Evolutionary conservation across 768 basidiomycete species (phyloP).

Genomic region (Tricholoma matsutake): DNA sequence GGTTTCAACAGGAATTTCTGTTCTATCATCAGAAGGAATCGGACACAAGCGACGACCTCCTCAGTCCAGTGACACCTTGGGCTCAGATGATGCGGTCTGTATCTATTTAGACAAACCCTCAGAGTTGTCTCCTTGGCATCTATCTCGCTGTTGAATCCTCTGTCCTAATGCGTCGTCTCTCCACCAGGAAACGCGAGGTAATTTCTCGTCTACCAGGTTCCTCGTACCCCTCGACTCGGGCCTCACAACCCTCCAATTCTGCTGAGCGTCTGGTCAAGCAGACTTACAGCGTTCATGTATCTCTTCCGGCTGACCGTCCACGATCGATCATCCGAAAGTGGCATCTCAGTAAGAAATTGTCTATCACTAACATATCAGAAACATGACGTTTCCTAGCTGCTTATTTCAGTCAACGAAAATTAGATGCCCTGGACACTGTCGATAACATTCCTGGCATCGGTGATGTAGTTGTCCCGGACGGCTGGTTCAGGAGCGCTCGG

Average conservation of each 20-base stretch:
- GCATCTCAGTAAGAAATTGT: conserved; percentile 67
- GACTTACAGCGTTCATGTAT: conserved; percentile 79
- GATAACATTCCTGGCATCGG: conserved; percentile 67
- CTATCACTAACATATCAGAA: conserved; percentile 11
- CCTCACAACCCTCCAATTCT: conserved; percentile 40
- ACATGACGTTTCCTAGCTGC: conserved; percentile 53
- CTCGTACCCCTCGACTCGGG: conserved; percentile 21
- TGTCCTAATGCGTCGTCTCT: not conserved
- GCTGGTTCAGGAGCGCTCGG: conserved; percentile 77
- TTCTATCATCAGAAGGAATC: conserved; percentile 83
- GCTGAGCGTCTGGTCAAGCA: conserved; percentile 76
- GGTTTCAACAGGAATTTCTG: conserved; percentile 61
- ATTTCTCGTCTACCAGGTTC: conserved; percentile 13
- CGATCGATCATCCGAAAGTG: conserved; percentile 64
- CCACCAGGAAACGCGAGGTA: conserved; percentile 15
- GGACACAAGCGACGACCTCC: conserved; percentile 50
- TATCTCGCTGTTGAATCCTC: not conserved
- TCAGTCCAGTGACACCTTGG: conserved; percentile 67
- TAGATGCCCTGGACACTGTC: conserved; percentile 69
- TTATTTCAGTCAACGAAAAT: conserved; percentile 77
- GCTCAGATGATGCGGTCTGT: conserved; percentile 69
- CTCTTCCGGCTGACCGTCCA: conserved; percentile 51
- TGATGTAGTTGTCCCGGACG: conserved; percentile 66
- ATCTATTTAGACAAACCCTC: conserved; percentile 5
- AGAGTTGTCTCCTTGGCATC: not conserved